Base-by-base conservation (phyloP, 2,329 filamentous ascomycete species). In the Seiridium unicorne region DNA sequence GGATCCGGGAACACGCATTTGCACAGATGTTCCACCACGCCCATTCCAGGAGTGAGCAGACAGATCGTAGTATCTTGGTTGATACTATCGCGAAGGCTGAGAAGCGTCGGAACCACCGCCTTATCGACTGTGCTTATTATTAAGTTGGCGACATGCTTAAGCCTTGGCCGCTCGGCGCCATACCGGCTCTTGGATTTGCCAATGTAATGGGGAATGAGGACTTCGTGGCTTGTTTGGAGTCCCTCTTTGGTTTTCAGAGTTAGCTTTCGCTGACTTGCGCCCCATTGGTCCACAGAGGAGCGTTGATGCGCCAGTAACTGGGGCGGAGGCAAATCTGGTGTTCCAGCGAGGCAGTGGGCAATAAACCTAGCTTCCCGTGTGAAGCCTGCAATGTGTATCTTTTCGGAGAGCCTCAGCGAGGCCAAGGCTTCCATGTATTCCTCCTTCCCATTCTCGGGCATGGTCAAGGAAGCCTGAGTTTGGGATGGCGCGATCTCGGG, bases 31-130 rank as follows among this genome's bases (percentile, higher is more conserved):
- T 98, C 93, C n/a, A 92, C 80, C 1, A 92, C 79, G 0, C 95
- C 94, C 74, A 98, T 85, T 1, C 93, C 92, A 63, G 94, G 91
- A 60, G 92, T 89, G 59, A 96, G 73, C 59, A 96, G 84, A 61
- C 90, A 86, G 6, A 97, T 83, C 0, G 91, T 90, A 1, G 89
- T 92, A 35, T 86, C 77, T 3, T 83, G 78, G 48, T 84, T 81
- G n/a, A 73, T 70, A 51, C 62, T 64, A 42, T 66, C 51, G 42
- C 62, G 61, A 48, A 71, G 59, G 47, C n/a, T 3, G n/a, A 54
- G n/a, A 4, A 73, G 51, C 11, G 62, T 61, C 3, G 64, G 63
- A 3, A 66, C 8, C 1, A 67, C 32, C 3, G 66, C 64, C 13
- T 51, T 40, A 3, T 63, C 44, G 2, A 32, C 7, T 3, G 65